These are phyloP conservation scores for Fomitiporia mediterranea DNA, from an alignment of 1,284 basidiomycete species.

Conservation along the genomic window DNA sequence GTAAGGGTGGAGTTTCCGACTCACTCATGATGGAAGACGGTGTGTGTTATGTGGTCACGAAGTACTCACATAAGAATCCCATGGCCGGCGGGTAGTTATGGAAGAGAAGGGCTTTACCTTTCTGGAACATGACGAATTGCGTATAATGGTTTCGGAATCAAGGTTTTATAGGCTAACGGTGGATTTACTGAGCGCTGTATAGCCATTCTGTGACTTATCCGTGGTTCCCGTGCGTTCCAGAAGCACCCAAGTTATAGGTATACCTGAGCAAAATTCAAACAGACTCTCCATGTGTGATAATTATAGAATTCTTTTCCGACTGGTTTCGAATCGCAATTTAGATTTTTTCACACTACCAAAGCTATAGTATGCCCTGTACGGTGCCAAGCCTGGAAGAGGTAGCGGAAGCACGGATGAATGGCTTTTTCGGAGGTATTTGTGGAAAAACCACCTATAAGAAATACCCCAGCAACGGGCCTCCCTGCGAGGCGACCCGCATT, in stretches of 20 bases:
- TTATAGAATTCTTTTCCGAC: neutral
- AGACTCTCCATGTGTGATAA: neutral
- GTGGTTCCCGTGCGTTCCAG: neutral
- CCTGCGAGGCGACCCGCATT: neutral
- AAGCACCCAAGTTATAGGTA: neutral
- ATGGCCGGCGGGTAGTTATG: slow-evolving; percentile 12
- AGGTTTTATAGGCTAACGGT: neutral
- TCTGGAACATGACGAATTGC: neutral
- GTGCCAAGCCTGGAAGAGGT: neutral
- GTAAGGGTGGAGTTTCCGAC: slow-evolving; percentile 38
- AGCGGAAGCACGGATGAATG: neutral
- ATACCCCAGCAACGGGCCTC: neutral
- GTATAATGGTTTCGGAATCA: neutral
- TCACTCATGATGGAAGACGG: slow-evolving; percentile 32
- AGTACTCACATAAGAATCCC: slow-evolving; percentile 25
- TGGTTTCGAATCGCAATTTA: neutral
- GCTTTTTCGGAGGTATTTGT: neutral
- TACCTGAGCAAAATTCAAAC: neutral
- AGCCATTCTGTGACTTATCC: neutral
- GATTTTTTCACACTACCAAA: neutral
- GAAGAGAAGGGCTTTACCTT: neutral
- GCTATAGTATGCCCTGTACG: neutral
- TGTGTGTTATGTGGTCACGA: slow-evolving; percentile 47
- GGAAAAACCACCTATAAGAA: neutral
- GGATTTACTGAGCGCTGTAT: neutral